Conservation (phyloP, 2,329 filamentous ascomycete genomes). For the Emmonsiellopsis sp. region DNA sequence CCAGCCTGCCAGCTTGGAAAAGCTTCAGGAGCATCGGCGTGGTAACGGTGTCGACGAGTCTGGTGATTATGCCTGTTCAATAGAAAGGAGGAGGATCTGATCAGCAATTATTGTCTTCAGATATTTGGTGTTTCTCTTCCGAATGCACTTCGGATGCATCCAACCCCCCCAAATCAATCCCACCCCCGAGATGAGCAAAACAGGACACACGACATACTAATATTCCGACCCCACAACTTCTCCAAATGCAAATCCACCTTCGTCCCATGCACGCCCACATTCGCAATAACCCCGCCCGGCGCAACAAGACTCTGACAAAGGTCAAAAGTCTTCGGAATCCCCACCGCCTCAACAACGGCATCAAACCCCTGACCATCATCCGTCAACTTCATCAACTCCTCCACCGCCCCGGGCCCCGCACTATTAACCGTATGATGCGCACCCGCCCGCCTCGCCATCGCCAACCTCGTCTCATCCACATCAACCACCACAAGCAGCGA, state of each 20-base stretch:
- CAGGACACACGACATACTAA: slow-evolving; percentile 30
- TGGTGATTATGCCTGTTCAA: slow-evolving; percentile 37
- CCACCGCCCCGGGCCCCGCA: slow-evolving; percentile 24
- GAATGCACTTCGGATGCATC: background rate
- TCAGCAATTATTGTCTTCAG: background rate
- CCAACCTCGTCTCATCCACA: slow-evolving; percentile 39
- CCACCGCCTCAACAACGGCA: slow-evolving; percentile 51
- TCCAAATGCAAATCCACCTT: slow-evolving; percentile 46
- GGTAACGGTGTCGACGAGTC: slow-evolving; percentile 40
- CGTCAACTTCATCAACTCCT: slow-evolving; percentile 36
- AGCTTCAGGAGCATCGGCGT: slow-evolving; percentile 44
- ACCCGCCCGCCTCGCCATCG: slow-evolving; percentile 40
- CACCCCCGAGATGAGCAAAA: background rate
- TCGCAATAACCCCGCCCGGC: slow-evolving; percentile 46
- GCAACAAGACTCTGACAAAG: slow-evolving; percentile 47
- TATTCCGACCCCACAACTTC: slow-evolving; percentile 47
- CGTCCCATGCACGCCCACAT: slow-evolving; percentile 51
- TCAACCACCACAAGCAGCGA: slow-evolving; percentile 45
- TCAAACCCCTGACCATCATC: slow-evolving; percentile 48
- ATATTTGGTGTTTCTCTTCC: background rate
- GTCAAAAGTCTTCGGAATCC: slow-evolving; percentile 45
- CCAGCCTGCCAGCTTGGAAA: slow-evolving; percentile 33
- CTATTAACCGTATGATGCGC: slow-evolving; percentile 40
- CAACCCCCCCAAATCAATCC: background rate
- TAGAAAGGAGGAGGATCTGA: background rate